Evolutionary conservation across 2,329 filamentous ascomycete species (phyloP).

Genomic region (Neofusicoccum laricinum): DNA sequence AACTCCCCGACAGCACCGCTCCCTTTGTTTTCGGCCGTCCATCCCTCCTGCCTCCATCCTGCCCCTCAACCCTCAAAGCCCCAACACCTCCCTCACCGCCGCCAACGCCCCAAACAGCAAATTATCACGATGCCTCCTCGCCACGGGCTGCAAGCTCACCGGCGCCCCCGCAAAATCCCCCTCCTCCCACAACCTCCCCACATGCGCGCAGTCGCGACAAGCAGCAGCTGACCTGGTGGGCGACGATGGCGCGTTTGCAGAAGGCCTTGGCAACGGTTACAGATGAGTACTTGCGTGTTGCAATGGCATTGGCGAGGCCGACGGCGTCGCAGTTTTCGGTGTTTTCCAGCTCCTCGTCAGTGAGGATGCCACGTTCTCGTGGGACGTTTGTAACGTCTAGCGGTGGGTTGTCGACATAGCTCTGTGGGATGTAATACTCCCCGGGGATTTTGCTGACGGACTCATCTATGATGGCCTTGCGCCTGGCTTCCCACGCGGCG

Average conservation of each 20-base stretch:
- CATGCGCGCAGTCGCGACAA: slow-evolving; percentile 23
- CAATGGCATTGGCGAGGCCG: slow-evolving; percentile 41
- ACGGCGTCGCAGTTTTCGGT: slow-evolving; percentile 48
- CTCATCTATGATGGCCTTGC: slow-evolving; percentile 4
- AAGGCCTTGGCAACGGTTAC: slow-evolving; percentile 36
- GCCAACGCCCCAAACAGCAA: neutral
- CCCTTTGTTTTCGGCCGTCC: no score
- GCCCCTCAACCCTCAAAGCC: slow-evolving; percentile 18
- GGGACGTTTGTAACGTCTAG: slow-evolving; percentile 23
- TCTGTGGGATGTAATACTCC: slow-evolving; percentile 5
- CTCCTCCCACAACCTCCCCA: slow-evolving; percentile 21
- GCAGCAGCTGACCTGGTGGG: slow-evolving; percentile 13
- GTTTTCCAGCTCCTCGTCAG: slow-evolving; percentile 46
- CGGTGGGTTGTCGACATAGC: slow-evolving; percentile 20
- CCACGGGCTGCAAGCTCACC: slow-evolving; percentile 23
- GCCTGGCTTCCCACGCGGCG: neutral
- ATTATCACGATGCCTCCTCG: neutral
- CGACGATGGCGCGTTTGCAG: slow-evolving; percentile 23
- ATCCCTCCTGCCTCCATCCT: no score
- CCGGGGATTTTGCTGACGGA: neutral
- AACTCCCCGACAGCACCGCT: neutral
- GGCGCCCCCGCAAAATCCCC: slow-evolving; percentile 22
- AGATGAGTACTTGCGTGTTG: slow-evolving; percentile 34
- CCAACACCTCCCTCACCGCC: slow-evolving; percentile 20
- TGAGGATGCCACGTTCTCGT: slow-evolving; percentile 42